Base-by-base conservation (phyloP, 176 grass and related monocot species). In the Oryza longistaminata region DNA sequence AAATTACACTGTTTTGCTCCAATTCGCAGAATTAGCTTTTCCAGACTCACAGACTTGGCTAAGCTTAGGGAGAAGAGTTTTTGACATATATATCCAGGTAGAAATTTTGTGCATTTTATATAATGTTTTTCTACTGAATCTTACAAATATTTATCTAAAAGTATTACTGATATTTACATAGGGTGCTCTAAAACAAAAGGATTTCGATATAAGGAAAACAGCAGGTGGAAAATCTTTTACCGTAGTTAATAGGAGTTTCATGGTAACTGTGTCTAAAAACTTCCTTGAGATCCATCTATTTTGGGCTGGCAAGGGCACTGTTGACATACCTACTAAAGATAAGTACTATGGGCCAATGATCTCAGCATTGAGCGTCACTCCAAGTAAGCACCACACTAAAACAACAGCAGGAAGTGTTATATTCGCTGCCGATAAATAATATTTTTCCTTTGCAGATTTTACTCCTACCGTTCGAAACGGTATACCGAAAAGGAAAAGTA, bases 271-370 rank as follows among this genome's bases (percentile, higher is more conserved):
- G 49, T 90, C 91, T 26, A 88, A 83, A 70, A 97, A 97, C 50
- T 95, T 97, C 65, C 90, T 95, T 21, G 92, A 97, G 84, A 88
- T 97, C 64, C 95, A 97, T 93, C 87, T 97, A 24, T 97, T 97
- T 69, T 97, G 95, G 95, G 87, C 95, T 84, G 95, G 90, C 33
- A 97, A 95, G 80, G 95, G 95, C 16, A 97, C 92, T 87, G 95
- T 1, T 39, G 37, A 7, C 37, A 39, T 39, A 39, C 37, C 37
- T 39, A 39, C 37, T 35, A 3, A 5, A 35, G 34, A 5, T 31
- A 31, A 31, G 5, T 35, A 35, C 34, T 5, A 35, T 35, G 34
- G 34, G 34, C 34, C 34, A 35, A 35, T 35, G 34, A 35, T 35
- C 34, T 35, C 34, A 35, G 34, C 34, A 35, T 35, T 35, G 34